Percentiles rank a stretch among this genome's conserved stretches.
Evolutionary conservation across 805 yeast genomes (phyloP).

Genomic region (Nakazawaea pomicola): DNA sequence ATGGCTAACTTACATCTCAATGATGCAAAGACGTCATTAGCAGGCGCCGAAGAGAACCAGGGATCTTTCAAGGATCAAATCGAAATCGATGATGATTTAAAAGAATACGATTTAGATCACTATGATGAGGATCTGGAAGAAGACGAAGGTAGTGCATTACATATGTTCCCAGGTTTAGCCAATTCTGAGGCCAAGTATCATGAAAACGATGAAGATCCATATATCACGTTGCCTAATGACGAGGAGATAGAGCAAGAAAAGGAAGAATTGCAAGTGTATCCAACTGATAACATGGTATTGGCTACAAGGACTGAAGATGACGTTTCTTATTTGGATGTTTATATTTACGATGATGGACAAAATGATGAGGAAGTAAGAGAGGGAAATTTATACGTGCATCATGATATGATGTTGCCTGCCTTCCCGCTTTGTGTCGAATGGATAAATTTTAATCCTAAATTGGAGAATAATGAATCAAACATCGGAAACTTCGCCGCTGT

Average conservation of each 20-base stretch:
- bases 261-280: conserved; percentile 78
- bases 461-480: conserved; percentile 35
- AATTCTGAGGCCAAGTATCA: conserved; percentile 55
- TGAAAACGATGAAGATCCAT: conserved; percentile 43
- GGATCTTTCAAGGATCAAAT: conserved; percentile 41
- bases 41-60: conserved; percentile 32
- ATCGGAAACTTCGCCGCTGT: conserved; percentile 91
- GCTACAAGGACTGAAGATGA: conserved; percentile 97
- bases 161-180: conserved; percentile 69
- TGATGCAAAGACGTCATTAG: conserved; percentile 67
- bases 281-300: conserved; percentile 83
- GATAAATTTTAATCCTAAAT: conserved; percentile 71
- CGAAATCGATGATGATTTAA: conserved; percentile 77
- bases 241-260: conserved; percentile 71
- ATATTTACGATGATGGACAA: conserved; percentile 83
- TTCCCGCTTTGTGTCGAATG: conserved; percentile 97
- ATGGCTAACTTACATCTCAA: conserved; percentile 79
- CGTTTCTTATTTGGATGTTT: conserved; percentile 84
- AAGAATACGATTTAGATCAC: conserved; percentile 81
- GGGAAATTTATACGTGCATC: conserved; percentile 83
- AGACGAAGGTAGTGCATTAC: conserved; percentile 54
- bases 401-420: conserved; percentile 93
- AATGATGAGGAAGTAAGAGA: conserved; percentile 70
- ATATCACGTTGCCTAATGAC: conserved; percentile 56
- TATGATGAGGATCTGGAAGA: conserved; percentile 46